These are phyloP conservation scores for Phytophthora citricola DNA, from an alignment of 352 stramenopile species.

Conservation along the genomic window DNA sequence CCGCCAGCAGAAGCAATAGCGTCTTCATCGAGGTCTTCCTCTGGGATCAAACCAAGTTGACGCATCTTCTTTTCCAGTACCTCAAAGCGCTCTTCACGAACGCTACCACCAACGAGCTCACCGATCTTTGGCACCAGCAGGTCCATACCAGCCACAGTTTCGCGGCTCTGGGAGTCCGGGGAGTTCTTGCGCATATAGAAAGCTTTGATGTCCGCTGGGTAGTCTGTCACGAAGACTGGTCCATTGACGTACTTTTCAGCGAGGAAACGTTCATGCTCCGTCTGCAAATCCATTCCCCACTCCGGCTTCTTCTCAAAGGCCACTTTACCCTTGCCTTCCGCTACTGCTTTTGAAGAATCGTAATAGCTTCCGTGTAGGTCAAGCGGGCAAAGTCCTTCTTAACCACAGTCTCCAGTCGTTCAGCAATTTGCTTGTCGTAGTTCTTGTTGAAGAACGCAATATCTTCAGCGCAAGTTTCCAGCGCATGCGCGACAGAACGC, in stretches of 20 bases:
- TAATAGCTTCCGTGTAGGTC: slow-evolving; percentile 95
- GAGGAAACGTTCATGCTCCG: slow-evolving; percentile 97
- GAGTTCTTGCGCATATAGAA: slow-evolving; percentile 99
- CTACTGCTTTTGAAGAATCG: slow-evolving; percentile 88
- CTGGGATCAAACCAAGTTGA: slow-evolving; percentile 50
- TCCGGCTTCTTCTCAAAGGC: slow-evolving; percentile 86
- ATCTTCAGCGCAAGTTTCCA: slow-evolving; percentile 91
- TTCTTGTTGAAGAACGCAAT: slow-evolving; percentile 95
- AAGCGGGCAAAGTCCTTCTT: slow-evolving; percentile 92
- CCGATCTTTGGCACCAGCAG: slow-evolving; percentile 96
- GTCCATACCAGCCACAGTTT: slow-evolving; percentile 98
- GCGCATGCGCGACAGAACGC: slow-evolving; percentile 77
- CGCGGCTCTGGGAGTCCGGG: slow-evolving; percentile 62
- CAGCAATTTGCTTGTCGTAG: slow-evolving; percentile 85
- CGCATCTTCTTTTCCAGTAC: slow-evolving; percentile 86
- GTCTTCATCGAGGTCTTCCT: slow-evolving; percentile 76
- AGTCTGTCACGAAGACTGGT: slow-evolving; percentile 98
- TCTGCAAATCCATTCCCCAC: slow-evolving; percentile 98
- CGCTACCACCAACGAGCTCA: slow-evolving; percentile 97
- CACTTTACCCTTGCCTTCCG: slow-evolving; percentile 41
- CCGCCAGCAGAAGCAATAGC: slow-evolving; percentile 30
- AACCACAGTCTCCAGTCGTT: slow-evolving; percentile 84
- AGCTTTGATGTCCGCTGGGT: slow-evolving; percentile 97
- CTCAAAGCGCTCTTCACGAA: slow-evolving; percentile 95
- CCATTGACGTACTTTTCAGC: slow-evolving; percentile 84